These are phyloP conservation scores for Eimeria tenella DNA, from an alignment of 169 alveolate genomes.

Conservation along the genomic window DNA sequence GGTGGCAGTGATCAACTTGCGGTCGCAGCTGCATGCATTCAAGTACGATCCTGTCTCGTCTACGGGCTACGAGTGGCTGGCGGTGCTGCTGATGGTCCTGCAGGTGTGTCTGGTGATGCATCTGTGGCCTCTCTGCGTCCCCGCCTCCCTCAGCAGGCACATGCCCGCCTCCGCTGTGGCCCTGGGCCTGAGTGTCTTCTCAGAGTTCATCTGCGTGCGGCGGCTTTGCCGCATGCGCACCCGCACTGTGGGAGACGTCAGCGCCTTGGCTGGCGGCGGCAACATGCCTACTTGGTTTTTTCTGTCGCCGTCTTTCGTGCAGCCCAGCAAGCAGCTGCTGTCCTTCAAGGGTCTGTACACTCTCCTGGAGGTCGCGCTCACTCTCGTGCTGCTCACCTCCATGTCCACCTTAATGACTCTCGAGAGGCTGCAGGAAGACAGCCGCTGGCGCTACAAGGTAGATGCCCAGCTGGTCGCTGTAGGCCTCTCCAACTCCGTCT, in stretches of 20 bases:
- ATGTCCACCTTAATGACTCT: slow-evolving; percentile 57
- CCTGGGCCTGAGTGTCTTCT: slow-evolving; percentile 18
- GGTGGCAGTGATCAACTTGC: slow-evolving; percentile 58
- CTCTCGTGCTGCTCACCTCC: slow-evolving; percentile 47
- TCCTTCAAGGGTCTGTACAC: slow-evolving; percentile 6
- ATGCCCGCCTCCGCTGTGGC: slow-evolving; percentile 70
- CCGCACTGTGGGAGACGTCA: slow-evolving; percentile 35
- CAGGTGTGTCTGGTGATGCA: slow-evolving; percentile 45
- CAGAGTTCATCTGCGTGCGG: slow-evolving; percentile 35
- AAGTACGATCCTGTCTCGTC: slow-evolving; percentile 59
- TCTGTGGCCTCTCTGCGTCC: slow-evolving; percentile 25
- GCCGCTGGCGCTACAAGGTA: not conserved
- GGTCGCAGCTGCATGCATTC: slow-evolving; percentile 53
- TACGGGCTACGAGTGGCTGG: slow-evolving; percentile 63
- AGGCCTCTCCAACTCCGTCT: slow-evolving; percentile 49
- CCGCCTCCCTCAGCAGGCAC: not conserved
- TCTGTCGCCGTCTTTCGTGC: not conserved
- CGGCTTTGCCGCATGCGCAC: slow-evolving; percentile 20
- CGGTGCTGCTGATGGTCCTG: slow-evolving; percentile 21
- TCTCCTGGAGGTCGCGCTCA: slow-evolving; percentile 20
- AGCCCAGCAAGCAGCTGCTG: not conserved
- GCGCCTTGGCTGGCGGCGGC: slow-evolving; percentile 6
- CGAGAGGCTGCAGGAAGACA: slow-evolving; percentile 35
- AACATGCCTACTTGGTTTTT: slow-evolving; percentile 16
- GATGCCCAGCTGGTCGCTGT: slow-evolving; percentile 51